Conservation (phyloP, 2,329 filamentous ascomycete genomes). For the Sphaerostilbella broomeana region DNA sequence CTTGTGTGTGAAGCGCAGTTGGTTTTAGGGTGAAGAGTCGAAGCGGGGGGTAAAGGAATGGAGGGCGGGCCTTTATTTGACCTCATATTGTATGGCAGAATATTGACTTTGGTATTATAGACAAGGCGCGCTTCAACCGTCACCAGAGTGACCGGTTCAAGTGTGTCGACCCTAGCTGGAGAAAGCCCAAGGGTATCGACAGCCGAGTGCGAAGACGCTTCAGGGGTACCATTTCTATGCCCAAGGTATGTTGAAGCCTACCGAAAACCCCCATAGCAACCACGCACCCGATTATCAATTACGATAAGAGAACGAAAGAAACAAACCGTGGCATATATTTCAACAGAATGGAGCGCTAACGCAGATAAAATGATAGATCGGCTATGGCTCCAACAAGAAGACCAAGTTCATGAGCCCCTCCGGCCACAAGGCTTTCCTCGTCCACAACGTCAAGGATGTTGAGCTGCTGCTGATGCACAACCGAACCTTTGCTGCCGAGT, state of each 20-base stretch:
- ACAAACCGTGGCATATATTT: not conserved
- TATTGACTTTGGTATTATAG: slow-evolving; percentile 48
- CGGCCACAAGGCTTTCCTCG: slow-evolving; percentile 99
- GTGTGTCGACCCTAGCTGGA: slow-evolving; percentile 84
- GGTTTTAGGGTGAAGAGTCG: slow-evolving; percentile 1
- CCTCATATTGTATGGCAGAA: slow-evolving; percentile 12
- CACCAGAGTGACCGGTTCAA: slow-evolving; percentile 98
- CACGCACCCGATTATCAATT: not conserved
- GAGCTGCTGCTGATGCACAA: slow-evolving; percentile 99
- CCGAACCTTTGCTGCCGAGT: slow-evolving; percentile 98
- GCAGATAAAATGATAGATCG: slow-evolving; percentile 59
- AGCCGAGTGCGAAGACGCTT: slow-evolving; percentile 96
- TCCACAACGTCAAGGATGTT: slow-evolving; percentile 92
- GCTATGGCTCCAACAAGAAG: slow-evolving; percentile 99
- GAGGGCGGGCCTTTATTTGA: not conserved
- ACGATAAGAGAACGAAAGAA: not conserved
- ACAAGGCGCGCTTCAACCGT: slow-evolving; percentile 90
- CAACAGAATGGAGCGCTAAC: slow-evolving; percentile 11
- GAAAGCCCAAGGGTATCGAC: slow-evolving; percentile 99
- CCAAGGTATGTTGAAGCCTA: slow-evolving; percentile 67
- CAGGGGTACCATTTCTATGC: slow-evolving; percentile 93
- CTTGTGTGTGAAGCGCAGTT: slow-evolving; percentile 5
- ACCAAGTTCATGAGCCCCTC: slow-evolving; percentile 98
- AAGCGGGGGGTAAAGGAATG: not conserved
- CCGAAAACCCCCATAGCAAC: not conserved